Evolutionary conservation across 2,329 filamentous ascomycete genomes (phyloP), one percentile per base, ranked within the genome.

Genomic region (Sphaerulina vaccinii): DNA sequence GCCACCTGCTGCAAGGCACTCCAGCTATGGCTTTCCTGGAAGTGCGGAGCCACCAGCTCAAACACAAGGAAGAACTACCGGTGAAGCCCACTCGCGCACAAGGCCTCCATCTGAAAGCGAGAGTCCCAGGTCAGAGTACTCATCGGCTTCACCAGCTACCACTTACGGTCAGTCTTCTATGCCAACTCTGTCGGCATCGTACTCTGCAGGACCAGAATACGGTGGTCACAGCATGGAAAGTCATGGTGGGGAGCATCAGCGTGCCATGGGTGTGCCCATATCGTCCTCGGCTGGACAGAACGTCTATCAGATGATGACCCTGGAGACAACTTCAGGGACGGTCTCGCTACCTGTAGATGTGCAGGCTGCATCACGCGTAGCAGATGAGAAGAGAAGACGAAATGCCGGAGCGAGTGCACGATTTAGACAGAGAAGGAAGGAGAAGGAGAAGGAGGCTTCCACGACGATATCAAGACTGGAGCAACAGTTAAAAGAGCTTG

Each of bases 331-430:
- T 45, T 71, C 74, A 38, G 78, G 78, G 15, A 72, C 74, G 32
- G 76, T 80, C 49, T 75, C 78, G 57, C 82, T 91, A 42, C 84
- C 85, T 11, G 83, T 92, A 8, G 89, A 95, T 66, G 83, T 88
- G 37, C 86, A 89, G 60, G 86, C 89, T 62, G 90, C 86, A 10
- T 95, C 90, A 10, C 86, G 85, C 60, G 83, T 88, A 62, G 87
- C 88, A 33, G 88, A 93, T 64, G 88, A 95, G 69, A 95, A 93
- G 72, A 79, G 90, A 50, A 85, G 87, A 68, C 82, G 89, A 45
- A 95, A 95, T 65, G 90, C 90, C 35, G 87, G 87, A 41, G 90
- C 90, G 5, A 95, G 89, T 51, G 88, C 88, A 41, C 80, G 90
- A 53, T 93, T 95, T 59, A 81, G 90, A 49, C 83, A 85, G 65